Evolutionary conservation across 257 asterid genomes (phyloP).

Genomic region (Petunia secreta): DNA sequence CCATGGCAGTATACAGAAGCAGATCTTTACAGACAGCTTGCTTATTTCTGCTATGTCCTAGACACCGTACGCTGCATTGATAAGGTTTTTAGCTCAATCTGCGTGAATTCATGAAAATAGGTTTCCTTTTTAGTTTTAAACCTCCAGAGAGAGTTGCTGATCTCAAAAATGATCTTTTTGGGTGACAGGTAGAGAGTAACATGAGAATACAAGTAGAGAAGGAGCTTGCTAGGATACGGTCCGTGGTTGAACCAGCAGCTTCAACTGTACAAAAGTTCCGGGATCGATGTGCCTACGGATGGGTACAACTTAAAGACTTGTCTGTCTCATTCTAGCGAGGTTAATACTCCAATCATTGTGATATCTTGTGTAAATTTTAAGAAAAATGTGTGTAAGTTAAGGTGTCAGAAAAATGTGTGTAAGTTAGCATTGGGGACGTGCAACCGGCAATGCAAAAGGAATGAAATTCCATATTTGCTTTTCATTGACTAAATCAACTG

Average conservation of each 20-base stretch:
- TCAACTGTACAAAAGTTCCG: slow-evolving; percentile 67
- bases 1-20: slow-evolving; percentile 75
- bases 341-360: background rate
- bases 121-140: background rate
- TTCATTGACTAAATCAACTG: background rate
- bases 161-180: background rate
- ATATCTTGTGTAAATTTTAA: background rate
- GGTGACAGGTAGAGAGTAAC: slow-evolving; percentile 61
- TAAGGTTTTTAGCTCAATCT: slow-evolving; percentile 50
- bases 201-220: slow-evolving; percentile 57
- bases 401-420: slow-evolving; percentile 6
- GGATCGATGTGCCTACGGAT: slow-evolving; percentile 78
- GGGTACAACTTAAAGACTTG: slow-evolving; percentile 74
- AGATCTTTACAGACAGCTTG: slow-evolving; percentile 84
- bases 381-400: background rate
- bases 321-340: slow-evolving; percentile 50
- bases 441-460: background rate
- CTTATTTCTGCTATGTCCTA: slow-evolving; percentile 72
- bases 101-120: background rate
- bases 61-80: slow-evolving; percentile 79
- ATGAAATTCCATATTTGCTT: background rate
- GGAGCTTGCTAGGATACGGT: slow-evolving; percentile 65
- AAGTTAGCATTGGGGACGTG: background rate
- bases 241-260: slow-evolving; percentile 71
- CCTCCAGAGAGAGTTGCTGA: background rate